Percentiles rank a stretch among this genome's conserved stretches.
Conservation (phyloP, 768 basidiomycete genomes). For the Termitomyces sp. region DNA sequence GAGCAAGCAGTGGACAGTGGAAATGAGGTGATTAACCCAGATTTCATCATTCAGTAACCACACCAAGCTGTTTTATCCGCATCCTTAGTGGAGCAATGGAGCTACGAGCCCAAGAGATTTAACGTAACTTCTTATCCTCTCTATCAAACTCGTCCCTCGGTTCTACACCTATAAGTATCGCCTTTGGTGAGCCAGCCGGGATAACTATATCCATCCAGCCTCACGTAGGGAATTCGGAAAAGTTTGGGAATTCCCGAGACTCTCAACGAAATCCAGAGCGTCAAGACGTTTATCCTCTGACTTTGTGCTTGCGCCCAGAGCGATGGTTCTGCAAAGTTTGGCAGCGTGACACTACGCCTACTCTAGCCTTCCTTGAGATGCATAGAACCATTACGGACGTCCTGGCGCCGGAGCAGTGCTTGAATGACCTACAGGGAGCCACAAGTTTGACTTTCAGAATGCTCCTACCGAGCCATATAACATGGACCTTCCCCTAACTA, state of each 20-base stretch:
- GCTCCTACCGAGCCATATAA: too few relatives aligned
- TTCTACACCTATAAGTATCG: conserved; percentile 18
- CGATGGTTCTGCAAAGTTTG: conserved; percentile 25
- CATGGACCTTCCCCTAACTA: too few relatives aligned
- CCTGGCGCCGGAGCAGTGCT: too few relatives aligned
- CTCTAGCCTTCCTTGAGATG: conserved; percentile 42
- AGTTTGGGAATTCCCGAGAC: conserved; percentile 19
- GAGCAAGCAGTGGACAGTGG: not conserved
- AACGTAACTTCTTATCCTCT: conserved; percentile 19
- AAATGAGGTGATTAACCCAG: conserved; percentile 1
- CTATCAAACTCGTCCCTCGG: not conserved
- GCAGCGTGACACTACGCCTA: conserved; percentile 47
- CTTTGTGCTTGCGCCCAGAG: not conserved
- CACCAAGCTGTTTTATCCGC: not conserved
- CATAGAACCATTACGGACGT: too few relatives aligned
- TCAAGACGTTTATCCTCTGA: not conserved
- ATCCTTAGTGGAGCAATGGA: not conserved
- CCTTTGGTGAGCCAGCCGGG: conserved; percentile 24
- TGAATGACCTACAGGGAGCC: too few relatives aligned
- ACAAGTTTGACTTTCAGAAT: too few relatives aligned
- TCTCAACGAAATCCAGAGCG: conserved; percentile 13
- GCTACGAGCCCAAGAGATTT: not conserved
- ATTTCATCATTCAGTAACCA: not conserved
- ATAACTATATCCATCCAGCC: conserved; percentile 30
- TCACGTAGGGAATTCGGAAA: conserved; percentile 17